Percentiles rank a stretch among this genome's conserved stretches.
Conservation (phyloP, 2,329 filamentous ascomycete genomes). For the Coleophoma eucalyptorum region DNA sequence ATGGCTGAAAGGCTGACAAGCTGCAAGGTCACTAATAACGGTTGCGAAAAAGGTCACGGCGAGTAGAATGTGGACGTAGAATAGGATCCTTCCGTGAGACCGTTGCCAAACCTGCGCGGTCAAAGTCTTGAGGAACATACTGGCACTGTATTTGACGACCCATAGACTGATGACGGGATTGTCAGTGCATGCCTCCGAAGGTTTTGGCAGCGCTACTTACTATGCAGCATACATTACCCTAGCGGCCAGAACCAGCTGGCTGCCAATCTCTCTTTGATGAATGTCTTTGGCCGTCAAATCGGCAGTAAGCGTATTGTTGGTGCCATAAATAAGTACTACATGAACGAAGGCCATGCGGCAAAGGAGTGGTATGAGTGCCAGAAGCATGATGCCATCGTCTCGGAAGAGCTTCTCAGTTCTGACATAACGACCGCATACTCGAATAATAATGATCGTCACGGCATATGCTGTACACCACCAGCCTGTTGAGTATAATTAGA, state of each 20-base stretch:
- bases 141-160: conserved; percentile 83
- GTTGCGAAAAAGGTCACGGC: conserved; percentile 72
- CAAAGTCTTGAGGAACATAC: conserved; percentile 84
- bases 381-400: conserved; percentile 82
- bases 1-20: conserved; percentile 72
- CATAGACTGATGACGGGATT: conserved; percentile 61
- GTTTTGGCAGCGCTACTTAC: conserved; percentile 47
- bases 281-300: conserved; percentile 54
- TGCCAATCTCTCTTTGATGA: conserved; percentile 64
- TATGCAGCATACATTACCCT: conserved; percentile 85
- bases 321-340: conserved; percentile 79
- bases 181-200: conserved; percentile 1
- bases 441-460: conserved; percentile 74
- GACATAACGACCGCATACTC: conserved; percentile 77
- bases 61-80: conserved; percentile 71
- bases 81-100: conserved; percentile 66
- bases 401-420: conserved; percentile 80
- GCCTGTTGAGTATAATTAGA: conserved; percentile 48
- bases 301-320: conserved; percentile 72
- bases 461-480: conserved; percentile 92
- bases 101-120: conserved; percentile 77
- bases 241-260: conserved; percentile 74
- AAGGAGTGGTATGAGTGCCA: conserved; percentile 75
- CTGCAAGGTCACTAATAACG: conserved; percentile 72
- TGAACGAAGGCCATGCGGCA: conserved; percentile 83